Evolutionary conservation across 2,329 filamentous ascomycete species (phyloP), one percentile per base, ranked within the genome.

Genomic region (Dactylonectria estremocensis): DNA sequence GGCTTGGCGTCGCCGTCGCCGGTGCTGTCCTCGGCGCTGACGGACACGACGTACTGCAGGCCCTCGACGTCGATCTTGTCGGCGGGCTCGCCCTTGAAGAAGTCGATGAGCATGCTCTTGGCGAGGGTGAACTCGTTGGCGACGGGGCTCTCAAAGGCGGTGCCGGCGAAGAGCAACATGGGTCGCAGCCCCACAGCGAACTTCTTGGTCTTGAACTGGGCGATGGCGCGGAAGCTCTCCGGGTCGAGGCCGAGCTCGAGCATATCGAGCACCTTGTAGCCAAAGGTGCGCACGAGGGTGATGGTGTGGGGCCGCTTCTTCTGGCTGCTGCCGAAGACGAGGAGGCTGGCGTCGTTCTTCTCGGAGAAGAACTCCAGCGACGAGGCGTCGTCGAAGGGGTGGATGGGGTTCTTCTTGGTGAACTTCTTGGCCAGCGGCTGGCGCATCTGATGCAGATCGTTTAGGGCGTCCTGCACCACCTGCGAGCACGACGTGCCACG

Each of bases 271-370:
- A 97, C 87, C 83, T 96, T 95, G 84, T 93, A 90, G 76, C 91
- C 89, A 80, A 97, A 98, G 49, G 93, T 93, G 70, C 96, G 91
- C 46, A 92, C 87, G 52, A 98, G 82, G 0, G 95, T 98, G 76
- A 99, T 81, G 69, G 91, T 92, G 82, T 99, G 95, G 5, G 95
- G 95, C n/a, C 96, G 89, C 88, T 98, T 99, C 88, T 98, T 99
- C 81, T 89, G 94, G 81, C 92, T 92, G 80, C 89, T 91, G 59
- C 92, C 95, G 76, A 97, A 97, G 72, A 96, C 88, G 72, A 98
- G 88, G 54, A 98, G 85, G 52, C 91, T 93, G 77, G 93, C 91
- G 81, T 99, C 96, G 83, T 99, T 99, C 86, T 98, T 99, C 79
- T 95, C 91, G 70, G 92, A 92, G 86, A 99, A 95, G 86, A 99